phyloP scores from a whole-genome alignment of 331 rosid species.

The Rhamnella rubrinervis region DNA sequence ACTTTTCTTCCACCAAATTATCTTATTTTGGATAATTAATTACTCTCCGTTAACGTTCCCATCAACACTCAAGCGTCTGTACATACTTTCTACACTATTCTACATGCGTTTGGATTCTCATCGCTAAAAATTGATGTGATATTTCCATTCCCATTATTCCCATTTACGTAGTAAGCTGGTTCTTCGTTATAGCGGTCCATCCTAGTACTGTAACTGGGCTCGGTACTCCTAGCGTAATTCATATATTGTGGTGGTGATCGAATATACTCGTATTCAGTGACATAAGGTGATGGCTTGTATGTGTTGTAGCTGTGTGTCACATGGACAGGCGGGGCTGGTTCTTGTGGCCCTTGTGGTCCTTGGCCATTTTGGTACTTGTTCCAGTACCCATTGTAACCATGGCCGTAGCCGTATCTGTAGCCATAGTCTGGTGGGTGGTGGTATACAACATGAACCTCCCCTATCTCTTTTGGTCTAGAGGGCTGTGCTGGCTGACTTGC shows the following conservation, averaged over 20 bases:
- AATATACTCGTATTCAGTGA: conserved; percentile 52
- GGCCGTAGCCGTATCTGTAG: conserved; percentile 35
- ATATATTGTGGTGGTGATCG: conserved; percentile 46
- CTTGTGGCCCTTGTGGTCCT: neutral
- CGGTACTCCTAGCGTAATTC: conserved; percentile 24
- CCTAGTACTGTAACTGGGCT: neutral
- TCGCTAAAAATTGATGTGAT: conserved; percentile 78
- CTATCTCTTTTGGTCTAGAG: conserved; percentile 31
- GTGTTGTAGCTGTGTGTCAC: conserved; percentile 68
- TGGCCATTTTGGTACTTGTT: conserved; percentile 36
- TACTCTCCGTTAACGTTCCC: conserved; percentile 17
- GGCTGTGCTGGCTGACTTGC: conserved; percentile 32
- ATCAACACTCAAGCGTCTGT: conserved; percentile 8
- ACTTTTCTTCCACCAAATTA: neutral
- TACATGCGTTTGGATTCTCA: conserved; percentile 89
- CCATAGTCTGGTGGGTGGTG: conserved; percentile 33
- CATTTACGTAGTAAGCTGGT: conserved; percentile 18
- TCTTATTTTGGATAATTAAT: conserved; percentile 3
- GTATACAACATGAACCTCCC: conserved; percentile 43
- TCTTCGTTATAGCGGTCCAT: conserved; percentile 47
- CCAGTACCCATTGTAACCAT: conserved; percentile 35
- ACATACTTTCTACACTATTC: conserved; percentile 39
- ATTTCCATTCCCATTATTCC: conserved; percentile 40
- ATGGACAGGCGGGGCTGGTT: conserved; percentile 13
- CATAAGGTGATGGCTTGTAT: conserved; percentile 49